A percentile compares a stretch with the other conserved stretches of the same genome.
These are phyloP conservation scores for Thielaviopsis musarum DNA, from an alignment of 2,329 filamentous ascomycete species.

Conservation along the genomic window DNA sequence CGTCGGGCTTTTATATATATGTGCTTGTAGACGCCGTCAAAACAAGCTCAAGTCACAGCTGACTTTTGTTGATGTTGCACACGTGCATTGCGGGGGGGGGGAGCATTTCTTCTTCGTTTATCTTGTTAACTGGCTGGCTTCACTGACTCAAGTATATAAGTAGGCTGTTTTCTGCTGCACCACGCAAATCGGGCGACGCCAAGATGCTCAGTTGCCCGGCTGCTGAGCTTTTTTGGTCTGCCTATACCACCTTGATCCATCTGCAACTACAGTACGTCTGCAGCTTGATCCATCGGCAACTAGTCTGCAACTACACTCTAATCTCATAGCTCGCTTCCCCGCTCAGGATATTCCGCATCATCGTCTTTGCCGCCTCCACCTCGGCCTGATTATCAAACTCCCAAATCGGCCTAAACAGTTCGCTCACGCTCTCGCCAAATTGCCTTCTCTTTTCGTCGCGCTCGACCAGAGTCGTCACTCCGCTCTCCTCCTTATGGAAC, in stretches of 20 bases:
- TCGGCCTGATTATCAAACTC: not conserved
- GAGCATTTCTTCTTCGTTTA: too few species aligned
- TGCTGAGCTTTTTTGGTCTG: not conserved
- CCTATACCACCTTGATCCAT: not conserved
- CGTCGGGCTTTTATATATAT: too few species aligned
- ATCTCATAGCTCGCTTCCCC: not conserved
- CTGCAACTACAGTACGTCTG: too few species aligned
- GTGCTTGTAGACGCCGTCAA: too few species aligned
- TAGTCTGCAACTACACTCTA: too few species aligned
- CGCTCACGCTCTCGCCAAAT: not conserved
- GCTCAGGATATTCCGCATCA: not conserved
- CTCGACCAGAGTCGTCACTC: not conserved
- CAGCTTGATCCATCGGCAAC: too few species aligned
- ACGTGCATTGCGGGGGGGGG: not conserved
- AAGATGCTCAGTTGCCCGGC: not conserved
- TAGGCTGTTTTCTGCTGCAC: too few species aligned
- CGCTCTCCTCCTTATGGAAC: slow-evolving; percentile 15
- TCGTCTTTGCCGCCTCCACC: not conserved
- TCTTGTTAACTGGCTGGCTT: too few species aligned
- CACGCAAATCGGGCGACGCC: not conserved
- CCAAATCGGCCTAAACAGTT: not conserved
- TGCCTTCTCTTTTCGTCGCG: not conserved
- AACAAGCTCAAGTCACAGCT: not conserved
- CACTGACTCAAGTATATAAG: too few species aligned
- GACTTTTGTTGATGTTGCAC: not conserved